Conservation (phyloP, 306 rosid species). For the Oxytropis ochrocephala region DNA sequence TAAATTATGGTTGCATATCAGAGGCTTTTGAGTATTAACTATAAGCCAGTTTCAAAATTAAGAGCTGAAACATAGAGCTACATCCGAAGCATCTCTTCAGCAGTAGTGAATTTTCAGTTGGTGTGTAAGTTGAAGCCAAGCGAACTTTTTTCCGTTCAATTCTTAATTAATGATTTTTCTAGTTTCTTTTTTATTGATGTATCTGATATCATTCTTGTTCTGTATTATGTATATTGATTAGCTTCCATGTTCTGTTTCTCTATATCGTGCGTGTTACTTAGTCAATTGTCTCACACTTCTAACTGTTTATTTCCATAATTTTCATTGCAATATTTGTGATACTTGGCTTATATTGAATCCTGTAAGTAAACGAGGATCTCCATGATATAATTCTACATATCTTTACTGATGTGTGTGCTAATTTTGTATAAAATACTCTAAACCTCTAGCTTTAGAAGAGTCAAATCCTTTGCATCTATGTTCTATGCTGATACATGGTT, state of each 20-base stretch:
- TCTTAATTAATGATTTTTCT: no score
- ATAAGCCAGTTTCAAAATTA: neutral
- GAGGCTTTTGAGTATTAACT: no score
- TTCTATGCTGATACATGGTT: constrained; percentile 5
- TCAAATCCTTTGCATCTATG: neutral
- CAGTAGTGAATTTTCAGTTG: neutral
- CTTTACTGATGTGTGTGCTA: neutral
- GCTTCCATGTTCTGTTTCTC: neutral
- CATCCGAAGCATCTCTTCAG: neutral
- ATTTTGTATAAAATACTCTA: neutral
- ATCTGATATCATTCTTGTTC: constrained; percentile 1
- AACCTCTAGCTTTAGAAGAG: neutral
- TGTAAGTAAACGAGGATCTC: neutral
- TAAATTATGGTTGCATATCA: no score
- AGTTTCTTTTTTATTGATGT: neutral
- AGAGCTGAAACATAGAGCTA: neutral
- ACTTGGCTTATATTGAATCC: neutral
- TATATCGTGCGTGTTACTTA: no score
- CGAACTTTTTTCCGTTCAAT: neutral
- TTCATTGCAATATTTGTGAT: neutral
- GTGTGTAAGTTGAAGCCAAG: neutral
- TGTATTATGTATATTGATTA: neutral
- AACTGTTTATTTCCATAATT: neutral
- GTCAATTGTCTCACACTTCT: neutral
- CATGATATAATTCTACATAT: neutral